A percentile compares a stretch with the other conserved stretches of the same genome.
Evolutionary conservation across 345 rosid genomes (phyloP).

Genomic region (Arabidopsis suecica): DNA sequence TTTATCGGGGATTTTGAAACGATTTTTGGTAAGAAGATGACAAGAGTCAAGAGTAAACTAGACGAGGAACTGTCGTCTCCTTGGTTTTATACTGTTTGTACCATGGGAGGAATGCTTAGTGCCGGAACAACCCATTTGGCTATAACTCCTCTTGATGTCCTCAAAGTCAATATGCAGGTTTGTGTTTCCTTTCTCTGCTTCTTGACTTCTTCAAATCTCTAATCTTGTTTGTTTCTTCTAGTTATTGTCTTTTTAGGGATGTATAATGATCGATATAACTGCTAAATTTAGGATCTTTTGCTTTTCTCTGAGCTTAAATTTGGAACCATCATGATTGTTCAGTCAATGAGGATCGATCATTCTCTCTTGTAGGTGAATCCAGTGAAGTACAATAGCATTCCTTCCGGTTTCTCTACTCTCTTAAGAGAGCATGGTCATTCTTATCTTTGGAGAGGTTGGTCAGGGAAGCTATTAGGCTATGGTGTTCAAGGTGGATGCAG

Average conservation of each 20-base stretch:
- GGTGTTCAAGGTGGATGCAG: constrained; percentile 73
- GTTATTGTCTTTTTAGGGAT: neutral
- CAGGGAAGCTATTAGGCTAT: constrained; percentile 63
- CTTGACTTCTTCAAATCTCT: constrained; percentile 21
- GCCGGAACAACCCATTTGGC: constrained; percentile 70
- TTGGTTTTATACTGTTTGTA: constrained; percentile 57
- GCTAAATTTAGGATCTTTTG: constrained; percentile 6
- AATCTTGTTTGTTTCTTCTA: constrained; percentile 7
- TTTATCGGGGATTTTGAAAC: constrained; percentile 1
- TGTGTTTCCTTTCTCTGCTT: neutral
- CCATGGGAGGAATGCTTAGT: constrained; percentile 68
- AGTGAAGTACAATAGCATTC: constrained; percentile 55
- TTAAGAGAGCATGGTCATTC: constrained; percentile 61
- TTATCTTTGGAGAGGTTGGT: constrained; percentile 72
- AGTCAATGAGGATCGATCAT: constrained; percentile 10
- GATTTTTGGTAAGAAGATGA: constrained; percentile 31
- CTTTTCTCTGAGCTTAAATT: constrained; percentile 1
- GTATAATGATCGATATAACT: constrained; percentile 14
- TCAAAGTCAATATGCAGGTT: constrained; percentile 82
- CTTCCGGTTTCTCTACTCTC: constrained; percentile 53
- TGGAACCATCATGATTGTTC: constrained; percentile 9
- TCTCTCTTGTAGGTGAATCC: constrained; percentile 57
- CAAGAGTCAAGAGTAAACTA: constrained; percentile 34
- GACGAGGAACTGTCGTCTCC: constrained; percentile 40
- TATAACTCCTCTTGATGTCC: constrained; percentile 70